Base-by-base conservation (phyloP, 805 yeast species). In the Schwanniomyces polymorphus region DNA sequence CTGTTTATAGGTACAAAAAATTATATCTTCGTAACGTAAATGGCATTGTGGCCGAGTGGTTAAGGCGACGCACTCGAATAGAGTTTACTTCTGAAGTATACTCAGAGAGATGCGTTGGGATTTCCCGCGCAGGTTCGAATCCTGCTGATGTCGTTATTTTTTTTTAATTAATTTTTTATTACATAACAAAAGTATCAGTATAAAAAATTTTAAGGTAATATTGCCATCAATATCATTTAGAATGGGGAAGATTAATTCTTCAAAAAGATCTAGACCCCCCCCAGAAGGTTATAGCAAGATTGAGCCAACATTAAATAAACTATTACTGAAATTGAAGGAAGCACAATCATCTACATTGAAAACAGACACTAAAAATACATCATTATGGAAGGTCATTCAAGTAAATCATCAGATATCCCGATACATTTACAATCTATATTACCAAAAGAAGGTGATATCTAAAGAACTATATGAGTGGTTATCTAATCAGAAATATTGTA, bases 271-370 rank as follows among this genome's bases (percentile, higher is more conserved):
- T 34, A 78, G 76, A 49, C 65, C 69, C 28, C 84, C 91, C 0
- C 97, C 97, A 0, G 82, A 76, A 3, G 97, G 92, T 5, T 90
- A 77, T 60, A 79, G 76, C 2, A 83, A 82, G 54, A 76, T 91
- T 10, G 81, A 81, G 51, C 85, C 88, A 1, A 85, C 91, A 0
- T 58, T 90, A 12, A 64, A 66, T 2, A 84, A 84, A 46, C 85
- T 85, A 54, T 79, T 76, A 16, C 68, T 70, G 18, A 78, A 80
- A 51, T 65, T 89, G 50, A 83, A 82, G 61, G 83, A 79, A 27
- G 71, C 71, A 0, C 76, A 71, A 47, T 51, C 56, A 2, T 49
- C 50, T 28, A 42, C 60, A 7, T 56, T 59, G 11, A 71, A 77
- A 18, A 69, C 77, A 2, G 69, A 74, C 14, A 75, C 78, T n/a